Evolutionary conservation across 1,284 basidiomycete genomes (phyloP), one percentile per base, ranked within the genome.

Genomic region (Polyporus tsugae): DNA sequence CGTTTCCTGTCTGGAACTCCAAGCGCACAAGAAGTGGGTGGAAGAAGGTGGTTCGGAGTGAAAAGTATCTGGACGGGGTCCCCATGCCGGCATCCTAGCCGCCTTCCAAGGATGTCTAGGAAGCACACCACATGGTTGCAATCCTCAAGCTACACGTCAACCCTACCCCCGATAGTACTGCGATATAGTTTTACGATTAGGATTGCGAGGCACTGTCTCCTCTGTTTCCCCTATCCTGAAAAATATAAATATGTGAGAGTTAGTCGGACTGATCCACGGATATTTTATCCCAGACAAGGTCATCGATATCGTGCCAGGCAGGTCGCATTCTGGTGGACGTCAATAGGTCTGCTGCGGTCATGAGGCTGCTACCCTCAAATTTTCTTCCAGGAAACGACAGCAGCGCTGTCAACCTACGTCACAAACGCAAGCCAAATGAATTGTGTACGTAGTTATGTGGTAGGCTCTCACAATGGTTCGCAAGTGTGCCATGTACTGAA

Each of bases 391-490:
- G 52, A 29, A 55, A 55, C 29, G 17, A 52, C 22, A 55, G 52
- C 33, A 53, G 4, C 29, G 52, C 25, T 53, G 52, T 55, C 52
- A 55, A 19, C 13, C 46, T 2, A 55, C 33, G 52, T 35, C 52
- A 55, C 52, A 9, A 7, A 19, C 52, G 15, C 15, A 19, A 19
- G 6, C 52, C 2, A 17, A 19, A 35, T 55, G 52, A 55, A 33
- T 17, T 55, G 52, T 55, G 52, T 55, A 55, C 52, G 52, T 55
- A 55, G 52, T 55, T 29, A 35, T 55, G 29, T 19, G 33, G 52
- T 29, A 33, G 6, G 29, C 29, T 55, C 29, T 55, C 17, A 22
- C 46, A 25, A 29, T 29, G 52, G 6, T 55, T 55, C 52, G 29
- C 29, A 17, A 55, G 22, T 55, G 25, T 29, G 52, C 29, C 10